Base-by-base conservation (phyloP, 2,329 filamentous ascomycete species). In the Colletotrichum gloeosporioides region DNA sequence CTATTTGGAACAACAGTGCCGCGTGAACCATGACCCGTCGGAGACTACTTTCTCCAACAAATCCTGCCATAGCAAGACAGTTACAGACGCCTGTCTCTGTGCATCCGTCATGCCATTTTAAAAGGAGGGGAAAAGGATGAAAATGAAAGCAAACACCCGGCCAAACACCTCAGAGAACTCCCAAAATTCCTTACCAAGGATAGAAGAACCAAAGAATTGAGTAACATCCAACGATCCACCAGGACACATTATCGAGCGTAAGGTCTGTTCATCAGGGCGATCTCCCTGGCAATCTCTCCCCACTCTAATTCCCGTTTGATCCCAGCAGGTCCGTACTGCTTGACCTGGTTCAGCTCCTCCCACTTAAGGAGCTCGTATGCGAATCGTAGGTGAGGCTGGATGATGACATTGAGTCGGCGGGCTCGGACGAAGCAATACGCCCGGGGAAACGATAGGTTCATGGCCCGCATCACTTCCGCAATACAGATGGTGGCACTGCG, bases 351-450 rank as follows among this genome's bases (percentile, higher is more conserved):
- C 36, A 90, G 85, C 84, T 98, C 96, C 85, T 99, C 97, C 95
- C 96, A 99, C 84, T 98, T 98, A 67, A 99, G 89, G 34, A 99
- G 90, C 86, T 99, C 97, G 82, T 99, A 98, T 79, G 95, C 94
- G 86, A 99, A 99, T 75, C 95, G 92, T 72, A 99, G 89, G 87
- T 99, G 96, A 15, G 97, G 97, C 84, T 99, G 97, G 78, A 99
- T 99, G 78, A 99, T 99, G 69, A 99, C 97, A 82, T 99, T 99
- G 64, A 99, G 89, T 77, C 97, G 91, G 69, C 97, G 92, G 25
- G 97, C 97, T 36, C 97, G 93, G 49, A 99, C 97, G 84, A 96
- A 99, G 84, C 97, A 99, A 85, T 99, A 99, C 75, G 97, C 97
- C 71, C 95, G 91, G 15, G 97, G 96, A 80, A 99, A 96, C 1